A percentile compares a stretch with the other conserved stretches of the same genome.
phyloP scores from a whole-genome alignment of 75 land plant genomes.

The Adiantum capillusveneris region DNA sequence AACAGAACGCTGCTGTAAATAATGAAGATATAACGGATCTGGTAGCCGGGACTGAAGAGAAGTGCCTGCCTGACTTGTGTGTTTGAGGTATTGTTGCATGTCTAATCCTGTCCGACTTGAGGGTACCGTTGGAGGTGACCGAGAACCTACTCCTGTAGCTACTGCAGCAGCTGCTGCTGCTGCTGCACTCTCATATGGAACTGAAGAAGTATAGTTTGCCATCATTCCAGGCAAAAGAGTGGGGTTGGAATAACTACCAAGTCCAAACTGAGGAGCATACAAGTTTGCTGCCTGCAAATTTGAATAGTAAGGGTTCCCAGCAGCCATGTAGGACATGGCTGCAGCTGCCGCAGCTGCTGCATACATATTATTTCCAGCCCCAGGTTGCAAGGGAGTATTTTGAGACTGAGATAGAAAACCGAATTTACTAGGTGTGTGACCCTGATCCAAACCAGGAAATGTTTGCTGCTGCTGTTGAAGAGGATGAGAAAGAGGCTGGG shows the following conservation, averaged over 20 bases:
- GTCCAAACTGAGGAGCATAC: constrained; percentile 46
- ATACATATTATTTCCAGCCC: constrained; percentile 7
- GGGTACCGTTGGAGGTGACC: constrained; percentile 24
- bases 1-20: constrained; percentile 41
- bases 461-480: constrained; percentile 9
- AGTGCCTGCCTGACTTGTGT: constrained; percentile 41
- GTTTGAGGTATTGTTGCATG: constrained; percentile 45
- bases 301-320: constrained; percentile 45
- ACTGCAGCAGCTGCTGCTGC: constrained; percentile 32
- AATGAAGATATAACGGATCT: constrained; percentile 54
- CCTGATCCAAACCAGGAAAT: constrained; percentile 21
- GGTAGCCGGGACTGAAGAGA: constrained; percentile 29
- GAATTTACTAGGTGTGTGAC: constrained; percentile 26
- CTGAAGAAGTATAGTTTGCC: constrained; percentile 45
- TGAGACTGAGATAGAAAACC: neutral
- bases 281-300: constrained; percentile 42
- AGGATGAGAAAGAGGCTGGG: constrained; percentile 14
- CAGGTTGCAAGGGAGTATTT: neutral
- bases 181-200: constrained; percentile 37
- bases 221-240: constrained; percentile 44
- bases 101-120: constrained; percentile 30
- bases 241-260: constrained; percentile 60
- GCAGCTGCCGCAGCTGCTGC: constrained; percentile 39
- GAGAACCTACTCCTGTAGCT: constrained; percentile 24
- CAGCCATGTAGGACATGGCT: constrained; percentile 45